These are phyloP conservation scores for Ascochyta fabae DNA, from an alignment of 2,329 filamentous ascomycete species.

Conservation along the genomic window DNA sequence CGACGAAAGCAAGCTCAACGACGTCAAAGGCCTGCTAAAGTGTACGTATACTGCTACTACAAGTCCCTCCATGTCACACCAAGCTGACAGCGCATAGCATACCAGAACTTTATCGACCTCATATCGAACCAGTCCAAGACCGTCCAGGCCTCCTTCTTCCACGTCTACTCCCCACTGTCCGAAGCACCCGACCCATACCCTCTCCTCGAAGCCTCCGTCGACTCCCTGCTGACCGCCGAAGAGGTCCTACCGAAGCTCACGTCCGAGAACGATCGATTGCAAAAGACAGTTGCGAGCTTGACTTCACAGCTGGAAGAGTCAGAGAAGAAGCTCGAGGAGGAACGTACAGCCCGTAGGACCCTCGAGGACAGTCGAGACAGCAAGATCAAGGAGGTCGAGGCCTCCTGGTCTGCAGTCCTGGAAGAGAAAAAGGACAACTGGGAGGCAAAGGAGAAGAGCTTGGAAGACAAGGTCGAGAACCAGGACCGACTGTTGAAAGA, in stretches of 20 bases:
- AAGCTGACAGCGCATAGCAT: conserved; percentile 64
- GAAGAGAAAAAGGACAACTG: conserved; percentile 96
- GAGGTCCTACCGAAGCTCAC: conserved; percentile 89
- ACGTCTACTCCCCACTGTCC: conserved; percentile 89
- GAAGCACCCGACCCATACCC: conserved; percentile 97
- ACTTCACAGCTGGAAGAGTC: conserved; percentile 83
- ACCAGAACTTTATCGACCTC: conserved; percentile 96
- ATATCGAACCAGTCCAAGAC: conserved; percentile 95
- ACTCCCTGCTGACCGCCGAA: conserved; percentile 89
- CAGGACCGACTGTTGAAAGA: conserved; percentile 92
- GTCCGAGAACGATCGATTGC: conserved; percentile 88
- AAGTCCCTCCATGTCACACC: conserved; percentile 16
- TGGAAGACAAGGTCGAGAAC: conserved; percentile 93
- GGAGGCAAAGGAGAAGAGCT: conserved; percentile 86
- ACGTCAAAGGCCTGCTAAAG: conserved; percentile 90
- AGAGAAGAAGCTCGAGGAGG: conserved; percentile 79
- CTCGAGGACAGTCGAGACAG: conserved; percentile 78
- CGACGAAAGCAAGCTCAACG: conserved; percentile 81
- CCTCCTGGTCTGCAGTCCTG: conserved; percentile 86
- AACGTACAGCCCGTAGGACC: conserved; percentile 73
- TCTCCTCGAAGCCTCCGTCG: conserved; percentile 92
- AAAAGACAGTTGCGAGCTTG: conserved; percentile 75
- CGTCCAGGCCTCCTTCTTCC: conserved; percentile 89
- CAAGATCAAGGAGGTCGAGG: conserved; percentile 87
- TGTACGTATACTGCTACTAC: conserved; percentile 55